Evolutionary conservation across 805 yeast species (phyloP), one percentile per base, ranked within the genome.

Genomic region (Grigorovia yakushimaensis): DNA sequence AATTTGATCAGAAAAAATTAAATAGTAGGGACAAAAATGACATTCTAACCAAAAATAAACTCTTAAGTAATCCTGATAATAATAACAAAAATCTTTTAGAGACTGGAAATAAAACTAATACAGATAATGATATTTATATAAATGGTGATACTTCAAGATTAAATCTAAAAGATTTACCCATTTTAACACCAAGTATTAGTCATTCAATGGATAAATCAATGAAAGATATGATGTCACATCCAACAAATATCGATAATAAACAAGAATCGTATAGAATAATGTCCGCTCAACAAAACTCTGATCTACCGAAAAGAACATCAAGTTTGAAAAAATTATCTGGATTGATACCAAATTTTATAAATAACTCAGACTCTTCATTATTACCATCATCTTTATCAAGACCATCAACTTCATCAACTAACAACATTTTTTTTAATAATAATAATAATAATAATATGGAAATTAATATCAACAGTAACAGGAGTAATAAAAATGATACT

Each of bases 91-190:
- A 27, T 17, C 24, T 37, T 15, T 24, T 27, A n/a, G 10, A 39
- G 6, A 41, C 13, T 15, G 36, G 2, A 17, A 23, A 6, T n/a
- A 23, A 23, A 23, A 23, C 36, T 20, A 39, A 37, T n/a, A 33
- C 49, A 6, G 56, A 48, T 36, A 51, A 55, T 44, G 50, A 54
- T 41, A 48, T 51, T 6, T 53, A 60, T 47, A 48, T 53, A 17
- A 53, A 54, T 39, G 63, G 61, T 2, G 53, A 56, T 44, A 58
- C 55, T 18, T 53, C 60, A 4, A 46, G 56, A 2, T 41, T 60
- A 20, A 54, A 51, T 39, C 30, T 58, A 17, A 56, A 57, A 41
- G 41, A 47, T 39, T 46, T 58, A 37, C 61, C 63, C 15, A 49
- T 53, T 37, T 42, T 53, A 45, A 35, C 55, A 1, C 55, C 58